These are phyloP conservation scores for Hymenoscyphus salicellus DNA, from an alignment of 2,329 filamentous ascomycete species.

Conservation along the genomic window DNA sequence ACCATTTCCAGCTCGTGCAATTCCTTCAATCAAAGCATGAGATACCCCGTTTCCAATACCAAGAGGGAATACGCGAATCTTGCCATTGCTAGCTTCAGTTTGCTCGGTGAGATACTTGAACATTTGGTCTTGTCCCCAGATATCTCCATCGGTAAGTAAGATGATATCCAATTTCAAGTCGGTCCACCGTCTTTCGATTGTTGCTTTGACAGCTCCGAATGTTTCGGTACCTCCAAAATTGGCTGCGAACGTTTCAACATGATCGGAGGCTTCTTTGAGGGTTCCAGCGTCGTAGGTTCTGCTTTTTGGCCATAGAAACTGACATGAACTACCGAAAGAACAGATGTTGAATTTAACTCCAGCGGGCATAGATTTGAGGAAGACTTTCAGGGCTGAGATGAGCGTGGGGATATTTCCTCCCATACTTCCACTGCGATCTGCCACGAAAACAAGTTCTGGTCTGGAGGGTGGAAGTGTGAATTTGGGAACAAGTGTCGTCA, in stretches of 20 bases:
- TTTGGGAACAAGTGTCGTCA: constrained; percentile 68
- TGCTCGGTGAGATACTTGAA: constrained; percentile 46
- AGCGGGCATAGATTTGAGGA: constrained; percentile 63
- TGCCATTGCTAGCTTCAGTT: constrained; percentile 41
- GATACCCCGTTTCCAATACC: constrained; percentile 53
- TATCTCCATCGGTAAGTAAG: constrained; percentile 55
- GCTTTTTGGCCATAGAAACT: constrained; percentile 49
- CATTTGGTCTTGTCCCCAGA: constrained; percentile 46
- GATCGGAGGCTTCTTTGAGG: constrained; percentile 42
- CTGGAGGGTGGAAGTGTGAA: constrained; percentile 56
- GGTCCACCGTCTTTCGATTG: constrained; percentile 43
- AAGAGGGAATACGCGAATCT: constrained; percentile 52
- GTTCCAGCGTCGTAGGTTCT: constrained; percentile 45
- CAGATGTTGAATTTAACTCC: constrained; percentile 68
- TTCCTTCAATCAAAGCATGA: constrained; percentile 52
- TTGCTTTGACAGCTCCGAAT: constrained; percentile 43
- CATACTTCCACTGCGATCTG: constrained; percentile 71
- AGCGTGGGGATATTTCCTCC: constrained; percentile 50
- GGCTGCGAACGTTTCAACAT: constrained; percentile 44
- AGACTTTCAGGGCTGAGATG: constrained; percentile 56
- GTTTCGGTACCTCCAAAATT: constrained; percentile 56
- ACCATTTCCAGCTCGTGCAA: constrained; percentile 53
- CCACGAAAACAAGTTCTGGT: constrained; percentile 68
- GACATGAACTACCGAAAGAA: constrained; percentile 54
- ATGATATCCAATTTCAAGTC: constrained; percentile 53